Conservation (phyloP, 805 yeast genomes). For the Lipomyces japonicus region DNA sequence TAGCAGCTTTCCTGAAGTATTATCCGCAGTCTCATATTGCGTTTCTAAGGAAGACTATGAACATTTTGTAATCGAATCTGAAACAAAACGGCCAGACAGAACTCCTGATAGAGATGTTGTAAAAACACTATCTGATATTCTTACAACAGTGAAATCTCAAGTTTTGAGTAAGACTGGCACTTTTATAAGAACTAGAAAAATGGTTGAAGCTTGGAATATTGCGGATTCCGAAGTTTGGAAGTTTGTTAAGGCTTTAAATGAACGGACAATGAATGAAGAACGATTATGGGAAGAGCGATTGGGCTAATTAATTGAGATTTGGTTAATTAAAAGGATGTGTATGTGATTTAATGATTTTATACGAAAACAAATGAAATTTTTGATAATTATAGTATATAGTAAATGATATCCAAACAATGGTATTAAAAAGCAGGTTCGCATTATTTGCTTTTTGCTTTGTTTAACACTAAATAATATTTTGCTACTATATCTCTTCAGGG, state of each 20-base stretch:
- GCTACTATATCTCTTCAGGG: too few relatives aligned
- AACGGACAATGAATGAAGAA: conserved; percentile 12
- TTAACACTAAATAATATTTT: too few relatives aligned
- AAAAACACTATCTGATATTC: conserved; percentile 1
- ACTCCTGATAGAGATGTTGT: background rate
- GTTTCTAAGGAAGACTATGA: background rate
- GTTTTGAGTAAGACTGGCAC: conserved; percentile 2
- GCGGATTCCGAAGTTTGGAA: conserved; percentile 27
- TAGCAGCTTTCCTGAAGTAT: background rate
- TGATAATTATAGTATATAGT: too few relatives aligned
- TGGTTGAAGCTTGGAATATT: conserved; percentile 26
- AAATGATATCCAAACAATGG: too few relatives aligned
- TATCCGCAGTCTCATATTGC: background rate
- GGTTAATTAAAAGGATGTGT: too few relatives aligned
- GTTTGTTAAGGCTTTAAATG: conserved; percentile 19
- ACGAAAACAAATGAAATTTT: too few relatives aligned
- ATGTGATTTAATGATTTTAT: too few relatives aligned
- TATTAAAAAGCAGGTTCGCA: too few relatives aligned
- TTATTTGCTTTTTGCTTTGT: too few relatives aligned
- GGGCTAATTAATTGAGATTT: too few relatives aligned
- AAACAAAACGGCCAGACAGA: background rate
- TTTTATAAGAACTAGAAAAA: conserved; percentile 1
- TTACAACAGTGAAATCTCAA: background rate
- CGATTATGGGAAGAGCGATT: conserved; percentile 11
- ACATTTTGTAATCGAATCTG: background rate